Evolutionary conservation across 2,329 filamentous ascomycete species (phyloP).

Genomic region (Fusarium fujikuroi): DNA sequence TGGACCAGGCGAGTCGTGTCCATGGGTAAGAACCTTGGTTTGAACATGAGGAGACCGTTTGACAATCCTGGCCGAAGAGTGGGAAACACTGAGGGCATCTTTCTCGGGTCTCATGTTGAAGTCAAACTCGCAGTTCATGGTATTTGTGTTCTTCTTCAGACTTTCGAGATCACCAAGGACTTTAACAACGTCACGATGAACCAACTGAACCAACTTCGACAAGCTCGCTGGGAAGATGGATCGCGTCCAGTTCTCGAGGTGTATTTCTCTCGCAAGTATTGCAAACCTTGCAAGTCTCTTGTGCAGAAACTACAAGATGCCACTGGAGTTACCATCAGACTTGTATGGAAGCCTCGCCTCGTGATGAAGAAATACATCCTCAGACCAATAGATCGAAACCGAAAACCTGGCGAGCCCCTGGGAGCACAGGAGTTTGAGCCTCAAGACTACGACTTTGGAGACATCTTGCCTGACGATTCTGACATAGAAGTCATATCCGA

Average conservation of each 20-base stretch:
- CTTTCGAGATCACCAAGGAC: slow-evolving; percentile 41
- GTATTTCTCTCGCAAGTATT: slow-evolving; percentile 51
- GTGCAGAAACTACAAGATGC: slow-evolving; percentile 39
- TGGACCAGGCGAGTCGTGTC: slow-evolving; percentile 48
- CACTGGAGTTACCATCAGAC: slow-evolving; percentile 44
- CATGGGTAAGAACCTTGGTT: slow-evolving; percentile 44
- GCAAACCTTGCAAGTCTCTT: slow-evolving; percentile 43
- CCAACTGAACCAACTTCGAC: slow-evolving; percentile 40
- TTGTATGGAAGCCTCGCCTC: slow-evolving; percentile 46
- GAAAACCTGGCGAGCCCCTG: neutral
- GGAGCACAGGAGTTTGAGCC: slow-evolving; percentile 12
- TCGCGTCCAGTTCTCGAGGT: slow-evolving; percentile 47
- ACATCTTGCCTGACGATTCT: slow-evolving; percentile 19
- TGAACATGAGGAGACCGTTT: slow-evolving; percentile 46
- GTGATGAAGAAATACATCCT: slow-evolving; percentile 42
- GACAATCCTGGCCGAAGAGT: slow-evolving; percentile 34
- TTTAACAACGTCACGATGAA: slow-evolving; percentile 32
- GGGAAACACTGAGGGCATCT: slow-evolving; percentile 38
- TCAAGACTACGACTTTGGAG: slow-evolving; percentile 41
- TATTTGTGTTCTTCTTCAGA: slow-evolving; percentile 43
- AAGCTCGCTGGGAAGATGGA: slow-evolving; percentile 42
- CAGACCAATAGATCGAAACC: neutral
- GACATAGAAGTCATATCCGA: slow-evolving; percentile 30
- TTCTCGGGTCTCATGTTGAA: slow-evolving; percentile 52
- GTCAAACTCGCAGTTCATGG: slow-evolving; percentile 53